Conservation (phyloP, 176 grass and related monocot species). For the Musa schizocarpa region DNA sequence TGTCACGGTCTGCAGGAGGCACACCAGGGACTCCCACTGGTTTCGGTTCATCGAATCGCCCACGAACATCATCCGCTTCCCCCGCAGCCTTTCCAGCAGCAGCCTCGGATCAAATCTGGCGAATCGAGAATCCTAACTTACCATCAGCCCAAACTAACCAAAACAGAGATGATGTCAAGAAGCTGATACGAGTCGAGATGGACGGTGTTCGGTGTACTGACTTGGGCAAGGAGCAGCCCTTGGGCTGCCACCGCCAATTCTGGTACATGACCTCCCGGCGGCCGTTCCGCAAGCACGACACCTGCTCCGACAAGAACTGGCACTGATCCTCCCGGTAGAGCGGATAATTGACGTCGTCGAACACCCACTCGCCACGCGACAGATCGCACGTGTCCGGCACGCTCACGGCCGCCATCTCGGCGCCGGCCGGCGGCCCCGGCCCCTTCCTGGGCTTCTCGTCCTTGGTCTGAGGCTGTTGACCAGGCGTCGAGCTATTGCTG, state of each 20-base stretch:
- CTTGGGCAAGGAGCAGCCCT: conserved; percentile 51
- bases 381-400: conserved; percentile 28
- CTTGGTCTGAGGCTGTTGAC: background rate
- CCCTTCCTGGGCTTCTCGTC: background rate
- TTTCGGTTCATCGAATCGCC: conserved; percentile 11
- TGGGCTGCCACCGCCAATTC: conserved; percentile 89
- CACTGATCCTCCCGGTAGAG: conserved; percentile 55
- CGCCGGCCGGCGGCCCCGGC: background rate
- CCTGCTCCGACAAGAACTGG: conserved; percentile 56
- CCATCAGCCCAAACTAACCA: background rate
- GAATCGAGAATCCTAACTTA: background rate
- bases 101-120: conserved; percentile 1
- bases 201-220: background rate
- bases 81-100: conserved; percentile 5
- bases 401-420: background rate
- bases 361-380: conserved; percentile 50
- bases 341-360: conserved; percentile 48
- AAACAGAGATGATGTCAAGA: no score
- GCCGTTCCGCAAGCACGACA: conserved; percentile 71
- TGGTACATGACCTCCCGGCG: conserved; percentile 68
- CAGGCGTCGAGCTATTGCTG: background rate
- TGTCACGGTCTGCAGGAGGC: conserved; percentile 1
- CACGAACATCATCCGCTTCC: conserved; percentile 5
- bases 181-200: background rate
- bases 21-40: conserved; percentile 9